Conservation (phyloP, 805 yeast species). For the Starmerella floris region DNA sequence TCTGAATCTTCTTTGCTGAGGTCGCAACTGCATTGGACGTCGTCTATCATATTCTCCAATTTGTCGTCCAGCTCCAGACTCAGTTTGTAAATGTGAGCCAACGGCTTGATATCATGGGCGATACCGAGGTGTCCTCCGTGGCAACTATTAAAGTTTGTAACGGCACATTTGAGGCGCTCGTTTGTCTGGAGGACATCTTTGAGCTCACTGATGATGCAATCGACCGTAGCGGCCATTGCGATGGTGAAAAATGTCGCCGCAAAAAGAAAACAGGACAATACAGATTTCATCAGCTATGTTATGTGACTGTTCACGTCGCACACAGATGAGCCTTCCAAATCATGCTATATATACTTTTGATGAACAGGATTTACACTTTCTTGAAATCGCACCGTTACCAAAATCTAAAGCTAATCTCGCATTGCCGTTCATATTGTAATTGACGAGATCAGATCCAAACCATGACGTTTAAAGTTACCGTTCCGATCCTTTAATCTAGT, state of each 20-base stretch:
- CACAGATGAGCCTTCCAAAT: too few relatives aligned
- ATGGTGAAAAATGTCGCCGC: not conserved
- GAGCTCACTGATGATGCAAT: conserved; percentile 13
- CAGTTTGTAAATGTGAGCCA: conserved; percentile 7
- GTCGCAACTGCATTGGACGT: conserved; percentile 12
- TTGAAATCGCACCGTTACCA: too few relatives aligned
- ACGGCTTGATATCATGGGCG: conserved; percentile 8
- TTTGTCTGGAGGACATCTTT: conserved; percentile 1
- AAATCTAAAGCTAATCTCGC: too few relatives aligned
- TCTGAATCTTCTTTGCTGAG: conserved; percentile 8
- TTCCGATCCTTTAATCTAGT: too few relatives aligned
- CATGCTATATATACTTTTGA: too few relatives aligned
- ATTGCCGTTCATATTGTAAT: too few relatives aligned
- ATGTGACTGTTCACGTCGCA: too few relatives aligned
- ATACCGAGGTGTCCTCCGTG: not conserved
- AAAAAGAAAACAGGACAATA: too few relatives aligned
- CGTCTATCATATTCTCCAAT: conserved; percentile 15
- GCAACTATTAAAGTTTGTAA: conserved; percentile 6
- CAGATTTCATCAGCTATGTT: too few relatives aligned
- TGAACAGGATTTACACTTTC: too few relatives aligned
- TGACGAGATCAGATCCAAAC: too few relatives aligned
- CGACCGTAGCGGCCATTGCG: conserved; percentile 7
- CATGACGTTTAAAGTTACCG: too few relatives aligned
- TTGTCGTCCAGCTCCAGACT: conserved; percentile 6
- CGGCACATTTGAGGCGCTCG: conserved; percentile 1